phyloP scores from a whole-genome alignment of 495 filamentous ascomycete genomes.

The Aspergillus cavernicola region DNA sequence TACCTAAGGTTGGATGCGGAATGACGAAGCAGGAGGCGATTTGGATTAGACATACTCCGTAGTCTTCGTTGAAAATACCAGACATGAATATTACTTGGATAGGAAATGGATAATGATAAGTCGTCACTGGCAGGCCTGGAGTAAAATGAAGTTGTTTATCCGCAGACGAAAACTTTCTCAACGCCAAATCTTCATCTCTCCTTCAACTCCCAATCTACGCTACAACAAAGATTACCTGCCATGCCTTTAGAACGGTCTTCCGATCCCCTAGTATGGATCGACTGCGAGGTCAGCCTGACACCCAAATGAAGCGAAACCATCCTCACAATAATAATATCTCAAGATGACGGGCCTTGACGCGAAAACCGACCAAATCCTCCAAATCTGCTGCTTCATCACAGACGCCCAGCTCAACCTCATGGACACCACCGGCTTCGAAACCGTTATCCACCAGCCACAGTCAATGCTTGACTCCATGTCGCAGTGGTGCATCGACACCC shows the following conservation, averaged over 20 bases:
- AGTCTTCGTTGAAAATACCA: conserved; percentile 6
- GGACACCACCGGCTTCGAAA: conserved; percentile 74
- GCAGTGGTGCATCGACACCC: conserved; percentile 62
- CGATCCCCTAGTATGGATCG: conserved; percentile 78
- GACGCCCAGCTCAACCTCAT: conserved; percentile 70
- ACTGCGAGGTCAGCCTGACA: conserved; percentile 68
- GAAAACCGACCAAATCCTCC: conserved; percentile 77
- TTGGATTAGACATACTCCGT: conserved; percentile 7
- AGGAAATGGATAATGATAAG: too few relatives aligned
- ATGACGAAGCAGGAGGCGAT: conserved; percentile 9
- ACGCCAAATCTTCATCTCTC: too few relatives aligned
- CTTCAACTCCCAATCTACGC: background rate
- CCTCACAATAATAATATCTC: background rate
- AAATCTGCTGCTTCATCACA: conserved; percentile 92
- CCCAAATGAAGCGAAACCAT: background rate
- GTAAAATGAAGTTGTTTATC: background rate
- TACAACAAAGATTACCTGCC: conserved; percentile 3
- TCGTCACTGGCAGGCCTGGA: too few relatives aligned
- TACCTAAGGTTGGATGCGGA: conserved; percentile 3
- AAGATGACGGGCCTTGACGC: conserved; percentile 94
- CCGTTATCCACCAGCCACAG: conserved; percentile 71
- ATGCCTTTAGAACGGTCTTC: conserved; percentile 48
- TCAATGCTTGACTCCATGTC: conserved; percentile 72
- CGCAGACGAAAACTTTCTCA: conserved; percentile 11
- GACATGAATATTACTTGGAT: conserved; percentile 4